A percentile compares a stretch with the other conserved stretches of the same genome.
Evolutionary conservation across 164 flowering plant species (phyloP).

Genomic region (Cinnamomum chago): DNA sequence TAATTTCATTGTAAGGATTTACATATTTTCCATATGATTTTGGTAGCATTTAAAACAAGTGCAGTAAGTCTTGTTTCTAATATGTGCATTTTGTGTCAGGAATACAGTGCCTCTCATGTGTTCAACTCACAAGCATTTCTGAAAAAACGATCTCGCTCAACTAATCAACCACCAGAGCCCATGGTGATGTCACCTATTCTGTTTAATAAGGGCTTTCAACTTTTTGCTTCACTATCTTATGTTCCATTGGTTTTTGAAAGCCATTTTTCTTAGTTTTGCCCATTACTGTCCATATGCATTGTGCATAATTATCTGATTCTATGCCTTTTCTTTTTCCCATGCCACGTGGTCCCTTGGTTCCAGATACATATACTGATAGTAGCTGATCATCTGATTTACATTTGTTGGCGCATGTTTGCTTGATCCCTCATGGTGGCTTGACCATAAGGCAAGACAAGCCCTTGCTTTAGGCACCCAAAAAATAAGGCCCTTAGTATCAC

Average conservation of each 20-base stretch:
- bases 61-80: neutral
- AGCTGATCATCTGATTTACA: too few relatives aligned
- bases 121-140: conserved; percentile 92
- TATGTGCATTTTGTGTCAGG: conserved; percentile 40
- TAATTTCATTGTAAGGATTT: conserved; percentile 75
- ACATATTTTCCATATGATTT: neutral
- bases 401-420: too few relatives aligned
- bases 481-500: too few relatives aligned
- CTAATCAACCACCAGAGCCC: conserved; percentile 80
- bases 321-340: neutral
- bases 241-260: neutral
- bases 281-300: neutral
- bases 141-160: conserved; percentile 86
- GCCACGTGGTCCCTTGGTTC: neutral
- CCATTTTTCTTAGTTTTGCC: neutral
- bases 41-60: neutral
- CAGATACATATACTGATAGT: neutral
- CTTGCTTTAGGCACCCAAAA: too few relatives aligned
- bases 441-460: too few relatives aligned
- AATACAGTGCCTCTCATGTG: conserved; percentile 60
- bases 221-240: neutral
- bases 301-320: neutral
- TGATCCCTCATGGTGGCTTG: too few relatives aligned
- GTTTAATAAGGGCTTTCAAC: neutral
- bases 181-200: conserved; percentile 50